These are phyloP conservation scores for Nematocida sp. DNA, from an alignment of 371 early-diverging fungal genomes.

Conservation along the genomic window DNA sequence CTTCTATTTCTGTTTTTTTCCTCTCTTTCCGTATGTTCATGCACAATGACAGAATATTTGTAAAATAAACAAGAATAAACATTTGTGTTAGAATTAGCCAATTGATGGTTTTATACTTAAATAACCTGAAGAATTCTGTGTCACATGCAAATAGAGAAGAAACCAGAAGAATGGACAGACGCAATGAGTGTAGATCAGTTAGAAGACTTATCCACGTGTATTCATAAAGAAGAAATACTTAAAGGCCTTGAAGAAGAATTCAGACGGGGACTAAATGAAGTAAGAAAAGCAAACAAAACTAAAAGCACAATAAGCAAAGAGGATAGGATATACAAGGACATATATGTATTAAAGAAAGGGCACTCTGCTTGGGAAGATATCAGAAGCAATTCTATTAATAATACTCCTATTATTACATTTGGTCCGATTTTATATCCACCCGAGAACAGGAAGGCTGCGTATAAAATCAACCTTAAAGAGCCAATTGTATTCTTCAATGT, in stretches of 20 bases:
- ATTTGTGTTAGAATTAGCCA: slow-evolving; percentile 16
- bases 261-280: slow-evolving; percentile 34
- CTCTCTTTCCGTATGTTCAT: neutral
- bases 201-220: slow-evolving; percentile 24
- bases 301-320: neutral
- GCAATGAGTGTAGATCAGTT: neutral
- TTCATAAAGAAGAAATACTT: slow-evolving; percentile 46
- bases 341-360: slow-evolving; percentile 24
- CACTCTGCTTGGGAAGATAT: slow-evolving; percentile 23
- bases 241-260: slow-evolving; percentile 52
- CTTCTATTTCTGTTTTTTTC: slow-evolving; percentile 22
- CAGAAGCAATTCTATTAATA: slow-evolving; percentile 7
- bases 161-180: slow-evolving; percentile 13
- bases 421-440: neutral
- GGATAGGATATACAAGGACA: slow-evolving; percentile 7
- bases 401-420: slow-evolving; percentile 1
- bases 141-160: slow-evolving; percentile 1
- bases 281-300: neutral
- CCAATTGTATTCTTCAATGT: slow-evolving; percentile 39
- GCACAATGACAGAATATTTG: neutral
- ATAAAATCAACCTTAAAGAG: slow-evolving; percentile 47
- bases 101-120: neutral
- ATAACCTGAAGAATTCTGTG: neutral
- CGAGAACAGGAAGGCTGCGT: slow-evolving; percentile 22
- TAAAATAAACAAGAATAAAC: slow-evolving; percentile 59